Conservation (phyloP, 2,329 filamentous ascomycete species). For the Fusarium sp. region DNA sequence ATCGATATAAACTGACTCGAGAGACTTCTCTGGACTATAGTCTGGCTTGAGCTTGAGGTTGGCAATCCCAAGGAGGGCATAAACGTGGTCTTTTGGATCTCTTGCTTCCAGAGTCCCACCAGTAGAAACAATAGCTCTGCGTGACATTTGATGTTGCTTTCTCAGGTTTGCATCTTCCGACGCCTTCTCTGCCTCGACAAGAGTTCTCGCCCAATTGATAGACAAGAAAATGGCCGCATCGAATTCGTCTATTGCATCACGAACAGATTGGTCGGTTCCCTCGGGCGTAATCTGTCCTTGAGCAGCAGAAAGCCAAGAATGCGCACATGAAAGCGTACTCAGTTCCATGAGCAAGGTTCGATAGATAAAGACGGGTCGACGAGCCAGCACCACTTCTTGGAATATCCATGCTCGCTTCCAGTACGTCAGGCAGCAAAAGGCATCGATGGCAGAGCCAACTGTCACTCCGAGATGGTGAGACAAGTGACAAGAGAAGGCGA, state of each 20-base stretch:
- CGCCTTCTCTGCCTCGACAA: background rate
- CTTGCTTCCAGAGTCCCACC: background rate
- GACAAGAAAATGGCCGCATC: background rate
- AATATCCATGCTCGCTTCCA: constrained; percentile 14
- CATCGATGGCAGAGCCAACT: background rate
- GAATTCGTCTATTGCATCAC: background rate
- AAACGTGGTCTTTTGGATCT: constrained; percentile 3
- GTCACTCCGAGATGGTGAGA: background rate
- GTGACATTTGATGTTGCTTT: background rate
- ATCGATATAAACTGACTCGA: background rate
- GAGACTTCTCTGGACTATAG: background rate
- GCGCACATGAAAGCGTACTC: background rate
- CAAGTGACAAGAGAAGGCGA: background rate
- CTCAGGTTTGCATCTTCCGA: background rate
- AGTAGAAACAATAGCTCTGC: background rate
- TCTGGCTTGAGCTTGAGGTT: background rate
- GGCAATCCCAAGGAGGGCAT: background rate
- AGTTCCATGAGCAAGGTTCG: background rate
- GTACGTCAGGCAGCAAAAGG: background rate
- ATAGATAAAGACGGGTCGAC: background rate
- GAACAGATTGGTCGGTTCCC: background rate
- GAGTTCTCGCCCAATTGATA: background rate
- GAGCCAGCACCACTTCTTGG: constrained; percentile 3
- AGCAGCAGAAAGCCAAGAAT: background rate
- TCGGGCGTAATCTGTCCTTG: background rate